Evolutionary conservation across 2,329 filamentous ascomycete genomes (phyloP), one percentile per base, ranked within the genome.

Genomic region (Magnaporthiopsis incrustans): DNA sequence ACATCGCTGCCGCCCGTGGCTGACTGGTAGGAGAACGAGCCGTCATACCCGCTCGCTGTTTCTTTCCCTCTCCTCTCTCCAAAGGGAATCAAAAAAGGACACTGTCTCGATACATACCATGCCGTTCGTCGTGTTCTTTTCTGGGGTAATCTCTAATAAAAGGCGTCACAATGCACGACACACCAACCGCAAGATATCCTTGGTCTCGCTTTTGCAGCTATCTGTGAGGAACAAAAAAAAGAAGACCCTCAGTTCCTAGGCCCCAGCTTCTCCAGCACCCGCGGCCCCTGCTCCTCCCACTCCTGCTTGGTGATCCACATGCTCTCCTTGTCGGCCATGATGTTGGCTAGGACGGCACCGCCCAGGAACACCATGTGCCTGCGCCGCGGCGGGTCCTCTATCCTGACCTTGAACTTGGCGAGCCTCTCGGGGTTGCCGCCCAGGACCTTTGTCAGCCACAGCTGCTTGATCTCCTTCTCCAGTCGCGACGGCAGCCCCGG

Each of bases 251-350:
- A 63, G 62, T 33, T 63, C 57, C 94, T 88, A 62, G 92, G 91
- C 18, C 95, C 95, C 71, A 99, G 82, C 83, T 98, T 99, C 80
- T 96, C 91, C 73, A 99, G 78, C 66, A 90, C 88, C 65, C 89
- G 84, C 53, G 89, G 75, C 56, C 95, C 95, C 75, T 97, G 89
- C 79, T 99, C 95, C 73, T 95, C 85, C 95, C 95, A 99, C 78
- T 99, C 95, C 73, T 90, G 85, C 83, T 97, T 97, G 70, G 89
- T 90, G 73, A 99, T 93, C 95, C 95, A 99, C 95, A 98, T 98
- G 76, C 89, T 90, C 77, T 97, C 92, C 81, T 97, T 98, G 79
- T 98, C 93, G 59, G 95, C 93, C 90, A 99, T 98, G 77, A 99
- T 96, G 76, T 98, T 98, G 71, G 95, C 95, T 72, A 99, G 81